Conservation (phyloP, 352 stramenopile genomes). For the Discostella stelligera region DNA sequence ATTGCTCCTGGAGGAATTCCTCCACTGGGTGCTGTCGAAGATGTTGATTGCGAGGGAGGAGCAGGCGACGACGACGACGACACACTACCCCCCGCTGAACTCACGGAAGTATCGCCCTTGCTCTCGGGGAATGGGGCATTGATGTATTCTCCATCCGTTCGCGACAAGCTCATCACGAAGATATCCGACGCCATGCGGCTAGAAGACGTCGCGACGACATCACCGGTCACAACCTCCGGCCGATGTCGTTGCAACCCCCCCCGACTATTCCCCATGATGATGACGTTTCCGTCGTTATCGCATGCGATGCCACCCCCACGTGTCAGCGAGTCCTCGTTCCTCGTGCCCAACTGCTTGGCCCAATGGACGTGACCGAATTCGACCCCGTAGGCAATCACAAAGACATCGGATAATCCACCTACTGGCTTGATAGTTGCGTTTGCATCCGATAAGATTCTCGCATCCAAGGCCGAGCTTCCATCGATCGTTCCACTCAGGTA, state of each 20-base stretch:
- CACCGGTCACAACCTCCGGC: neutral
- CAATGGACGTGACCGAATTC: constrained; percentile 43
- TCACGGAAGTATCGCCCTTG: too few species aligned
- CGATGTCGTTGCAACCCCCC: constrained; percentile 41
- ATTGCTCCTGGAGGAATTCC: constrained; percentile 21
- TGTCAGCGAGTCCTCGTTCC: constrained; percentile 40
- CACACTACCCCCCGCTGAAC: neutral
- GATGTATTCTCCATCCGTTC: constrained; percentile 23
- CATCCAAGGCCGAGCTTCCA: constrained; percentile 30
- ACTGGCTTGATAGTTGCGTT: constrained; percentile 27
- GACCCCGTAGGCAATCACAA: constrained; percentile 39
- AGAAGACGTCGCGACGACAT: neutral
- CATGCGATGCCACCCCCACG: constrained; percentile 31
- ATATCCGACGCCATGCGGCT: constrained; percentile 33
- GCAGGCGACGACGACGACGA: neutral
- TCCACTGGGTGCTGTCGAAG: neutral
- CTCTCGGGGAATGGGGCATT: constrained; percentile 28
- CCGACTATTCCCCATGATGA: constrained; percentile 45
- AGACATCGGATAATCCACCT: constrained; percentile 31
- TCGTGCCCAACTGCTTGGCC: constrained; percentile 38
- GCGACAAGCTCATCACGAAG: constrained; percentile 43
- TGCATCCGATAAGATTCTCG: constrained; percentile 13
- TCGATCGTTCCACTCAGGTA: constrained; percentile 43
- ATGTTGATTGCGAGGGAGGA: neutral
- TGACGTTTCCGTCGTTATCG: constrained; percentile 43